A percentile compares a stretch with the other conserved stretches of the same genome.
Conservation (phyloP, 1,139 yeast species). For the Sugiyamaella sp. region DNA sequence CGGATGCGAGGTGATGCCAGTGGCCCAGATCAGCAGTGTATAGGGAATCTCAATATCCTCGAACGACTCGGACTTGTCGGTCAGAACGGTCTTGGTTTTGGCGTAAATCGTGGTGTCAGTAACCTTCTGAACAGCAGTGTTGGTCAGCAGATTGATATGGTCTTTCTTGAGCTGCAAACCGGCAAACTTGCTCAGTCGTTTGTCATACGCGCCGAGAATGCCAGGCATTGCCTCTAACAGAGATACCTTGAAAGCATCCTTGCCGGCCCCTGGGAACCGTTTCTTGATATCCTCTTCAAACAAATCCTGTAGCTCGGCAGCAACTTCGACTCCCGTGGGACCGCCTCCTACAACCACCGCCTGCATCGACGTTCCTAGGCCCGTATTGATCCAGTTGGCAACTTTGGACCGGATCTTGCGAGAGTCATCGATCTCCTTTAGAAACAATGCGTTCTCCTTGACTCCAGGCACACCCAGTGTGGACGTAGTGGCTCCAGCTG, state of each 20-base stretch:
- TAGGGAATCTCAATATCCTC: slow-evolving; percentile 78
- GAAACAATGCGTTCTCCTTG: slow-evolving; percentile 78
- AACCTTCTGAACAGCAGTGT: slow-evolving; percentile 87
- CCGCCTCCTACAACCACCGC: slow-evolving; percentile 95
- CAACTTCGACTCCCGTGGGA: slow-evolving; percentile 95
- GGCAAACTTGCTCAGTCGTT: slow-evolving; percentile 81
- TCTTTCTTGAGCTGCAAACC: slow-evolving; percentile 78
- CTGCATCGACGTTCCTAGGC: slow-evolving; percentile 71
- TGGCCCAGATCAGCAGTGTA: slow-evolving; percentile 95
- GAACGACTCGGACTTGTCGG: slow-evolving; percentile 52
- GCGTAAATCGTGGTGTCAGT: slow-evolving; percentile 59
- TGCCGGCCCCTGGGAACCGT: slow-evolving; percentile 80
- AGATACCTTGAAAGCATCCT: slow-evolving; percentile 77
- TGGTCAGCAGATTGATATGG: slow-evolving; percentile 73
- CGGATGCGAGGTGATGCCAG: slow-evolving; percentile 90
- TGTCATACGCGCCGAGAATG: slow-evolving; percentile 84
- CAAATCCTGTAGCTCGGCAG: slow-evolving; percentile 93
- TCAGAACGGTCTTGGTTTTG: neutral
- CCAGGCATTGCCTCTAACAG: slow-evolving; percentile 91
- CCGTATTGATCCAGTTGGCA: slow-evolving; percentile 81
- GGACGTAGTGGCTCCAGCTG: slow-evolving; percentile 91
- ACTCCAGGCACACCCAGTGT: slow-evolving; percentile 95
- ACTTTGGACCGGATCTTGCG: slow-evolving; percentile 72
- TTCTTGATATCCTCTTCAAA: slow-evolving; percentile 85
- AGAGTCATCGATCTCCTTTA: slow-evolving; percentile 86